phyloP scores from a whole-genome alignment of 2,329 filamentous ascomycete genomes.

The Pleurostoma richardsiae region DNA sequence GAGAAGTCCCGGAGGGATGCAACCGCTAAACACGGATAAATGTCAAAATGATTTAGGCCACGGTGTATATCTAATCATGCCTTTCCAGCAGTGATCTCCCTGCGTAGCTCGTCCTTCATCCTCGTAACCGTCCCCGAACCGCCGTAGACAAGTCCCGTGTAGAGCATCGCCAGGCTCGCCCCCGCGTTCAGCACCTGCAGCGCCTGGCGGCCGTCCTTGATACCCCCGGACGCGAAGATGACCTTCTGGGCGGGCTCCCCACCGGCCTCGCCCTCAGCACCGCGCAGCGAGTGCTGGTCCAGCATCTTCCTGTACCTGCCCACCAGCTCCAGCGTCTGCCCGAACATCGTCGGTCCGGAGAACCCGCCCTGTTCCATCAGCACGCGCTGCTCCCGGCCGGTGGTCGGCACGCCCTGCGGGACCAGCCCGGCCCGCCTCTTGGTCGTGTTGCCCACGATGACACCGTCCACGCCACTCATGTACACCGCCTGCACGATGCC shows the following conservation, averaged over 20 bases:
- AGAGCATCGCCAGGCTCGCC: conserved; percentile 86
- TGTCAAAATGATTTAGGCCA: no score
- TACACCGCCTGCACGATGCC: conserved; percentile 86
- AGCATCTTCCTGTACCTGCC: conserved; percentile 70
- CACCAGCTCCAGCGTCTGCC: conserved; percentile 73
- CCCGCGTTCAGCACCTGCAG: conserved; percentile 79
- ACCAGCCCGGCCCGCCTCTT: conserved; percentile 71
- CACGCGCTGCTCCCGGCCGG: conserved; percentile 59
- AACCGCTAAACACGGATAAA: no score
- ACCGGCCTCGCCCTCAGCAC: conserved; percentile 18
- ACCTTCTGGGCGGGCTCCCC: conserved; percentile 54
- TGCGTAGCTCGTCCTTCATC: conserved; percentile 59
- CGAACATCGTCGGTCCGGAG: conserved; percentile 85
- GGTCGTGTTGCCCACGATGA: conserved; percentile 97
- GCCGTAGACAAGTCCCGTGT: conserved; percentile 68
- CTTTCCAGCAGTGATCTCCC: conserved; percentile 20
- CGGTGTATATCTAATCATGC: neutral
- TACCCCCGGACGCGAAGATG: conserved; percentile 90
- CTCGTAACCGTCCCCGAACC: conserved; percentile 60
- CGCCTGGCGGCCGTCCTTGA: conserved; percentile 83
- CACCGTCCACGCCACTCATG: conserved; percentile 81
- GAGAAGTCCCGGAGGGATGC: no score
- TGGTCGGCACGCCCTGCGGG: conserved; percentile 61
- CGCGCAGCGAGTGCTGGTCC: conserved; percentile 42
- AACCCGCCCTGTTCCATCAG: conserved; percentile 80